Evolutionary conservation across 2,329 filamentous ascomycete genomes (phyloP).

Genomic region (Metarhizium album): DNA sequence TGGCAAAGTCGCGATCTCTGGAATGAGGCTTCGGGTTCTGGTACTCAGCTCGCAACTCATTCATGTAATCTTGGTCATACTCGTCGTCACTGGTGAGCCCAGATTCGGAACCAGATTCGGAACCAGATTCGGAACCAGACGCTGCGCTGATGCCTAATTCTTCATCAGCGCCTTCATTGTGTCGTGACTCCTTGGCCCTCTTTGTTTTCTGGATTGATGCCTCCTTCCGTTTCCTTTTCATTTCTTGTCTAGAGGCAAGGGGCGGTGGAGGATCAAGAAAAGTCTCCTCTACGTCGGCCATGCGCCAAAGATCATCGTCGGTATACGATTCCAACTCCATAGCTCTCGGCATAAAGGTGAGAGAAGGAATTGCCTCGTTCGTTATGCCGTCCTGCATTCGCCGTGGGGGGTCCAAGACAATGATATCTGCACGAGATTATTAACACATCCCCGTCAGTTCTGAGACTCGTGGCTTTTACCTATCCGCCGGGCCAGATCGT

Average conservation of each 20-base stretch:
- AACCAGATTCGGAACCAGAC: constrained; percentile 7
- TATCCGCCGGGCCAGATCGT: constrained; percentile 12
- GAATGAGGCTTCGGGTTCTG: constrained; percentile 10
- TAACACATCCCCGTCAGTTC: not conserved
- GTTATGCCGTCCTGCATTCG: constrained; percentile 15
- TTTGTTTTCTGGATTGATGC: constrained; percentile 5
- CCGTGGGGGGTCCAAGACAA: constrained; percentile 12
- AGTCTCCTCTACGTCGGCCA: constrained; percentile 14
- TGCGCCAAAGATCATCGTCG: constrained; percentile 17
- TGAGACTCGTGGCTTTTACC: constrained; percentile 2
- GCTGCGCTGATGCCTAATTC: not conserved
- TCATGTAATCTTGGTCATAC: constrained; percentile 14
- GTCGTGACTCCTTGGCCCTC: constrained; percentile 3
- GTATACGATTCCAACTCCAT: constrained; percentile 19
- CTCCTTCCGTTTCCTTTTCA: constrained; percentile 10
- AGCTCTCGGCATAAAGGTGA: constrained; percentile 19
- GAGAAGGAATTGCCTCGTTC: constrained; percentile 10
- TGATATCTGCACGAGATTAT: not conserved
- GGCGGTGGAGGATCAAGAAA: constrained; percentile 17
- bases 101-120: constrained; percentile 6
- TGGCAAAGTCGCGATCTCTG: constrained; percentile 16
- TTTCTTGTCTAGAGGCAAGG: constrained; percentile 7
- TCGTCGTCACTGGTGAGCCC: constrained; percentile 12
- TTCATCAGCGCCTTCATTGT: not conserved
- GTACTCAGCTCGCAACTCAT: constrained; percentile 10